Base-by-base conservation (phyloP, 164 flowering plant genomes). In the Nymphaea thermarum region DNA sequence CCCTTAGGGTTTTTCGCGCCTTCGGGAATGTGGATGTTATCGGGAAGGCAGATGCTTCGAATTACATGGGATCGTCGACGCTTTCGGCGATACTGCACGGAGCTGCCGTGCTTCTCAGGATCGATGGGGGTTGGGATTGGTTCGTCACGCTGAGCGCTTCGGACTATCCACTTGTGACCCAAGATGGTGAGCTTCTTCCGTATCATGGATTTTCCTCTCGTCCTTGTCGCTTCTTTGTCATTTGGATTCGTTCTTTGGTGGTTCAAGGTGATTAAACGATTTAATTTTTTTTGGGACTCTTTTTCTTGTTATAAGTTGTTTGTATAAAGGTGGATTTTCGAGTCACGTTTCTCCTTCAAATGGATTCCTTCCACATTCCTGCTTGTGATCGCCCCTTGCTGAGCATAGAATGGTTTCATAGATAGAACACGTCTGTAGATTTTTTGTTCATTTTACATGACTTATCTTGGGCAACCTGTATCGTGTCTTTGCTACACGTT, bases 121-220 rank as follows among this genome's bases (percentile, higher is more conserved):
- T 94, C 69, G 92, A 94, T 76, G 66, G 73, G 18, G 89, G 82
- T 5, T 94, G 99, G 99, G 82, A 88, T 80, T 94, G 96, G 99
- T 90, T 91, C 64, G 74, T 94, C 61, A 78, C 81, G 44, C 77
- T 94, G 76, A 91, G 93, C 67, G 85, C 98, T 0, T 4, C n/a
- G 75, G 99, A 94, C 81, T 94, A 94, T 80, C 99, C 99, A 2
- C 70, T 94, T 62, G 66, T 94, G 43, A 84, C 96, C 4, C 99
- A 88, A 76, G 99, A 94, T 76, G 99, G 99, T 94, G 85, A 66
- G 77, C 43, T 6, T 15, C 42, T 43, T 4, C 3, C 41, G 57
- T 62, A 10, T 67, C 25, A 8, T 57, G 3, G 17, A 47, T 66
- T 62, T 17, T 10, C 64, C 64, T 6, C 64, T 2, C 11, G 2